phyloP scores from a whole-genome alignment of 192 early-diverging fungal genomes.

The Umbelopsis ramanniana region DNA sequence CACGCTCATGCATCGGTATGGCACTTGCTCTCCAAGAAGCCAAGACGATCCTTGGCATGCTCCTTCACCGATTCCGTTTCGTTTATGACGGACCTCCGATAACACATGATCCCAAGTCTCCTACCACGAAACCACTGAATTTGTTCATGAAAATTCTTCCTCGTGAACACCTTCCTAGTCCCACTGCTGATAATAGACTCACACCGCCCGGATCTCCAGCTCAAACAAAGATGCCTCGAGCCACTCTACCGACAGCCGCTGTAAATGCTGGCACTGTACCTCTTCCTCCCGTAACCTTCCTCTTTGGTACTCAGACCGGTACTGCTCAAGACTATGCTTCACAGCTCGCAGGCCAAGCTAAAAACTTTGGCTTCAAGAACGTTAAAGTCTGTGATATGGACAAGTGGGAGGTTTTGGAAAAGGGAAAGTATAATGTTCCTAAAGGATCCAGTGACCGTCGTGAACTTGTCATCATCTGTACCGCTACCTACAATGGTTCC shows the following conservation, averaged over 20 bases:
- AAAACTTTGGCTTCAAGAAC: conserved; percentile 46
- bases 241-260: background rate
- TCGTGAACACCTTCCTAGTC: conserved; percentile 40
- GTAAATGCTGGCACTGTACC: conserved; percentile 2
- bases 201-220: background rate
- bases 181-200: conserved; percentile 15
- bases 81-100: conserved; percentile 32
- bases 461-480: conserved; percentile 37
- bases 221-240: background rate
- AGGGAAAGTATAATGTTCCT: conserved; percentile 23
- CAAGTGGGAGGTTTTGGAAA: conserved; percentile 43
- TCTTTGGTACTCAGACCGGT: conserved; percentile 63
- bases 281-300: conserved; percentile 45
- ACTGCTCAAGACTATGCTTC: conserved; percentile 55
- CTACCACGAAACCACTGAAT: conserved; percentile 42
- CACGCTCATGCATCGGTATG: conserved; percentile 61
- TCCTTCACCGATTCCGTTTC: conserved; percentile 53
- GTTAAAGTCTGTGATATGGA: conserved; percentile 39
- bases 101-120: conserved; percentile 28
- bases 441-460: background rate
- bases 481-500: conserved; percentile 42
- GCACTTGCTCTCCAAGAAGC: conserved; percentile 64
- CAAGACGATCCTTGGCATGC: conserved; percentile 53
- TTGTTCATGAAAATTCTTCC: conserved; percentile 38
- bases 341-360: conserved; percentile 41